Evolutionary conservation across 768 basidiomycete genomes (phyloP).

Genomic region (Leccinum subgranulosum): DNA sequence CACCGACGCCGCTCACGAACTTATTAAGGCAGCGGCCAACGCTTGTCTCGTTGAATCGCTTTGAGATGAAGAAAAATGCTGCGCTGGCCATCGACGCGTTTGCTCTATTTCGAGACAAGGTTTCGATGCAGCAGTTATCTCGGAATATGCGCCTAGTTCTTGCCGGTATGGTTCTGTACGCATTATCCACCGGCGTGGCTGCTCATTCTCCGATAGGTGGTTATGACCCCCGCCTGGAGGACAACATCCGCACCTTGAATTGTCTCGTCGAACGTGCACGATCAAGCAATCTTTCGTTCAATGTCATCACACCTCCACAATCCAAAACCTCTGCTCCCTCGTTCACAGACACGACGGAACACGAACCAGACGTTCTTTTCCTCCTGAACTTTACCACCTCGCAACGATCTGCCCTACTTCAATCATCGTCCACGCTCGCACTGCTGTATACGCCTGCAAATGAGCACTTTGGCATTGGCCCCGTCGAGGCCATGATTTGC

Average conservation of each 20-base stretch:
- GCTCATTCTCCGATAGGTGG: conserved; percentile 54
- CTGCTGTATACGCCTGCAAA: conserved; percentile 92
- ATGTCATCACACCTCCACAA: conserved; percentile 48
- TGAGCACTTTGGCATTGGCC: conserved; percentile 97
- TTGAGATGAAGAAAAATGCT: conserved; percentile 93
- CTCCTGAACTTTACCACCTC: conserved; percentile 86
- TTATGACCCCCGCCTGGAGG: conserved; percentile 82
- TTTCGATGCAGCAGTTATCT: conserved; percentile 18
- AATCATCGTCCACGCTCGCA: conserved; percentile 58
- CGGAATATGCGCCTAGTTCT: conserved; percentile 65
- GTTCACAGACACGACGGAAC: conserved; percentile 34
- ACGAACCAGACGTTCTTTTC: conserved; percentile 68
- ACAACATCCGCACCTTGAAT: conserved; percentile 73
- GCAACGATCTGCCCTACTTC: conserved; percentile 82
- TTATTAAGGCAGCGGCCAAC: conserved; percentile 60
- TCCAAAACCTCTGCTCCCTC: conserved; percentile 40
- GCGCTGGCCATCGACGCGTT: conserved; percentile 80
- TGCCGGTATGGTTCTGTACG: conserved; percentile 50
- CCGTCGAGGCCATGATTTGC: conserved; percentile 91
- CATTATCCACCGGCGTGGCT: not conserved
- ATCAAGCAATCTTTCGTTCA: conserved; percentile 53
- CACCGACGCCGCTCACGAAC: not conserved
- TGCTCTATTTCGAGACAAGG: conserved; percentile 44
- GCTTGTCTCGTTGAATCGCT: conserved; percentile 87
- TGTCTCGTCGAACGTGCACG: conserved; percentile 59